Percentiles rank a stretch among this genome's conserved stretches.
Conservation (phyloP, 768 basidiomycete species). For the Podaxis pistillaris region DNA sequence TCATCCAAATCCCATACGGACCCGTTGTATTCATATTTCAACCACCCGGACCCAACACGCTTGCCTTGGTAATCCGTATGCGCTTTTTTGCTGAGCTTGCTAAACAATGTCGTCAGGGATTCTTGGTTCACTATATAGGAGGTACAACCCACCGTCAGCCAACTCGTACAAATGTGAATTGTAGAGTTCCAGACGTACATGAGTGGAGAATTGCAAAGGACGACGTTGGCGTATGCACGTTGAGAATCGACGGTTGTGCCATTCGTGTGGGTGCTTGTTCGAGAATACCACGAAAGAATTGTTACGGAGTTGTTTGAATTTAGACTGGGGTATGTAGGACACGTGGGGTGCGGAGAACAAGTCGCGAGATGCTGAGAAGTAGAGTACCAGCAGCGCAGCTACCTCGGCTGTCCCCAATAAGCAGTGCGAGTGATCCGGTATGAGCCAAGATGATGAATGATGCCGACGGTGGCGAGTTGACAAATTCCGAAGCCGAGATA, state of each 20-base stretch:
- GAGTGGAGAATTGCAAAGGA: slow-evolving; percentile 79
- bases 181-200: slow-evolving; percentile 41
- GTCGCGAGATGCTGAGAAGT: not conserved
- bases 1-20: slow-evolving; percentile 88
- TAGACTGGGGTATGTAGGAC: not conserved
- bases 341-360: not conserved
- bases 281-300: not conserved
- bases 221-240: slow-evolving; percentile 73
- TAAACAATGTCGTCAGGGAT: slow-evolving; percentile 57
- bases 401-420: not conserved
- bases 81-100: slow-evolving; percentile 70
- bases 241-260: slow-evolving; percentile 47
- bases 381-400: not conserved
- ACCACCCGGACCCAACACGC: slow-evolving; percentile 73
- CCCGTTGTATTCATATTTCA: slow-evolving; percentile 84
- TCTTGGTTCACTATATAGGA: slow-evolving; percentile 61
- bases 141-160: slow-evolving; percentile 4
- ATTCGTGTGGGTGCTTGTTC: not conserved
- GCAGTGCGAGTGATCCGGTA: not conserved
- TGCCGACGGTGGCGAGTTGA: not conserved
- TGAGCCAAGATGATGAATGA: not conserved
- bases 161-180: slow-evolving; percentile 12
- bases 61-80: slow-evolving; percentile 55
- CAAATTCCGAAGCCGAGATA: not conserved
- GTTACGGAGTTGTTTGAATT: not conserved